Percentiles rank a stretch among this genome's conserved stretches.
Evolutionary conservation across 768 basidiomycete genomes (phyloP).

Genomic region (Phlebiopsis flavidoalba): DNA sequence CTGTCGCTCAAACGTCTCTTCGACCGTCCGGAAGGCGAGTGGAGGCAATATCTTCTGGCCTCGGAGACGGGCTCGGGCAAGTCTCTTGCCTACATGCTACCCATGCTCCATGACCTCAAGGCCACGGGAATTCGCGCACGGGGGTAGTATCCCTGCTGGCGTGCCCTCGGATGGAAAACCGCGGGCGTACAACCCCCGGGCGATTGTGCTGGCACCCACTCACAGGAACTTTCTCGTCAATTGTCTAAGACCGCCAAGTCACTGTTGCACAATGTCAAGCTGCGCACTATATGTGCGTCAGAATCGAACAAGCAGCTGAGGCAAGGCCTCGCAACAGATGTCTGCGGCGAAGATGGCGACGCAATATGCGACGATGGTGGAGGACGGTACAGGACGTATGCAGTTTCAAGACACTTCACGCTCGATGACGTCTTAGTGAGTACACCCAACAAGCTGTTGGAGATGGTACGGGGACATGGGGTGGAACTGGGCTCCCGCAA

Average conservation of each 20-base stretch:
- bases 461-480: slow-evolving; percentile 50
- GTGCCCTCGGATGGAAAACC: slow-evolving; percentile 11
- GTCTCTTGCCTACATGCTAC: slow-evolving; percentile 85
- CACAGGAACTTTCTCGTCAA: slow-evolving; percentile 87
- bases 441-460: slow-evolving; percentile 59
- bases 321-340: slow-evolving; percentile 5
- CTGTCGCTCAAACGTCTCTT: slow-evolving; percentile 62
- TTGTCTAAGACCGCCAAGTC: slow-evolving; percentile 69
- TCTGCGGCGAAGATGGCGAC: slow-evolving; percentile 49
- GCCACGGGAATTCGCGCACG: slow-evolving; percentile 40
- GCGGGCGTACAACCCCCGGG: slow-evolving; percentile 59
- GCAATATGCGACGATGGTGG: slow-evolving; percentile 21
- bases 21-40: slow-evolving; percentile 26
- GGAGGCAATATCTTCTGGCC: slow-evolving; percentile 58
- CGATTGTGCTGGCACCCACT: slow-evolving; percentile 79
- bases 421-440: slow-evolving; percentile 58
- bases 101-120: slow-evolving; percentile 77
- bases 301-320: slow-evolving; percentile 42
- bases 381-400: not conserved
- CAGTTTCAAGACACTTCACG: not conserved
- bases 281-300: slow-evolving; percentile 71
- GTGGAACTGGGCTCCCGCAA: slow-evolving; percentile 40
- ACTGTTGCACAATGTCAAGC: slow-evolving; percentile 67
- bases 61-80: slow-evolving; percentile 92
- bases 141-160: not conserved